These are phyloP conservation scores for Buddleja alternifolia DNA, from an alignment of 257 asterid genomes.

Conservation along the genomic window DNA sequence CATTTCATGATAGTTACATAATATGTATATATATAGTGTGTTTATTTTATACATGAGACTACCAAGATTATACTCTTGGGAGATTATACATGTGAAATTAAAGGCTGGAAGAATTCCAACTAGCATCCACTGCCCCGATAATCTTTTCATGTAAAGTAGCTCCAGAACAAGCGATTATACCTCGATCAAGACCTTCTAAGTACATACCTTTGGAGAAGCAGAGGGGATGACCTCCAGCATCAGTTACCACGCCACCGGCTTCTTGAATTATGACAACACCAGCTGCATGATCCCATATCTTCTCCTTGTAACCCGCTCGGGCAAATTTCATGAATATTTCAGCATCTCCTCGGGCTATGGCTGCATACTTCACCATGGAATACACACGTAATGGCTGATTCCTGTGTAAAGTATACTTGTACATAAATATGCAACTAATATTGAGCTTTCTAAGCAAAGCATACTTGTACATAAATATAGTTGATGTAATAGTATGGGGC, in stretches of 20 bases:
- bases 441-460: neutral
- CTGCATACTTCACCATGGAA: slow-evolving; percentile 84
- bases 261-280: slow-evolving; percentile 78
- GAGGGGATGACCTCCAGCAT: slow-evolving; percentile 74
- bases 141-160: slow-evolving; percentile 68
- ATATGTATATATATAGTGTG: too few species aligned
- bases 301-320: slow-evolving; percentile 79
- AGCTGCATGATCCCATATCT: slow-evolving; percentile 96
- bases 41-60: neutral
- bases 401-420: slow-evolving; percentile 42
- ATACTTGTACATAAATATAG: neutral
- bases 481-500: neutral
- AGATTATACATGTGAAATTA: slow-evolving; percentile 27
- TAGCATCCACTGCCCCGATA: slow-evolving; percentile 71
- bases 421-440: too few species aligned
- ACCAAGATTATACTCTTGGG: slow-evolving; percentile 1
- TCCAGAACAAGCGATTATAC: slow-evolving; percentile 79
- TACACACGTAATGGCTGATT: slow-evolving; percentile 74
- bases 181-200: slow-evolving; percentile 86
- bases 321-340: slow-evolving; percentile 88
- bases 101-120: slow-evolving; percentile 86
- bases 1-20: neutral
- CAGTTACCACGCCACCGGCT: slow-evolving; percentile 89
- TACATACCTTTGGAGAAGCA: slow-evolving; percentile 75
- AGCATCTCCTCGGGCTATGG: slow-evolving; percentile 88